Conservation (phyloP, 2,329 filamentous ascomycete genomes). For the Scopulariopsis brevicaulis region DNA sequence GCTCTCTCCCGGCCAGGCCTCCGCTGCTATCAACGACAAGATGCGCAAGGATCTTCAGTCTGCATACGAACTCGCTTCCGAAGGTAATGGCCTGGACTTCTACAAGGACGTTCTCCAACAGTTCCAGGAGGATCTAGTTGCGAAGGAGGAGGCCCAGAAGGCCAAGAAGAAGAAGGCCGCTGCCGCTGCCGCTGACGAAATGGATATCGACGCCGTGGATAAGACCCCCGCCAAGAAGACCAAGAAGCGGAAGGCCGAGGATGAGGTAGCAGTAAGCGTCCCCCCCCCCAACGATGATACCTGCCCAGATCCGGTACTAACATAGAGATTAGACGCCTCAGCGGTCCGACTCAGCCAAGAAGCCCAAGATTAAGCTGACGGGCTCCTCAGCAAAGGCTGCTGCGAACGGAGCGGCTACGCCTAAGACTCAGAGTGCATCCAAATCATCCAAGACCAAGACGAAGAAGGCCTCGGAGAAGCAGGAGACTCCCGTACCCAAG, state of each 20-base stretch:
- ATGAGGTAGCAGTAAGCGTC: conserved; percentile 45
- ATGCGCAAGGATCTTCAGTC: conserved; percentile 67
- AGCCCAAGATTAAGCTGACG: conserved; percentile 55
- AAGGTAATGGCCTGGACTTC: conserved; percentile 65
- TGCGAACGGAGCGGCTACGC: conserved; percentile 43
- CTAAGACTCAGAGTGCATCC: conserved; percentile 41
- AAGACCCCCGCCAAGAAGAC: conserved; percentile 24
- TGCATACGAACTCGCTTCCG: conserved; percentile 70
- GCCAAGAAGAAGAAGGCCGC: conserved; percentile 33
- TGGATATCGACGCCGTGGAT: conserved; percentile 5
- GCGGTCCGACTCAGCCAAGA: conserved; percentile 52
- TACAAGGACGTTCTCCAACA: conserved; percentile 74
- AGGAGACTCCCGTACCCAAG: conserved; percentile 39
- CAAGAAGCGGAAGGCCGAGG: conserved; percentile 79
- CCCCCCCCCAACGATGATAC: neutral
- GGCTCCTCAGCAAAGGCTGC: conserved; percentile 56
- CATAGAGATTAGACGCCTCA: conserved; percentile 35
- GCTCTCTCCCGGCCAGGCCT: conserved; percentile 62
- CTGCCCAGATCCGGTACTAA: neutral
- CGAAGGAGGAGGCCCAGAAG: conserved; percentile 40
- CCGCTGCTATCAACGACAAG: conserved; percentile 59
- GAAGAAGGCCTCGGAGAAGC: conserved; percentile 45
- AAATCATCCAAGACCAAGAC: conserved; percentile 36
- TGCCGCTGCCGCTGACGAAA: conserved; percentile 16
- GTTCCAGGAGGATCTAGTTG: conserved; percentile 53